phyloP scores from a whole-genome alignment of 192 early-diverging fungal genomes.

The Linnemannia hyalina region DNA sequence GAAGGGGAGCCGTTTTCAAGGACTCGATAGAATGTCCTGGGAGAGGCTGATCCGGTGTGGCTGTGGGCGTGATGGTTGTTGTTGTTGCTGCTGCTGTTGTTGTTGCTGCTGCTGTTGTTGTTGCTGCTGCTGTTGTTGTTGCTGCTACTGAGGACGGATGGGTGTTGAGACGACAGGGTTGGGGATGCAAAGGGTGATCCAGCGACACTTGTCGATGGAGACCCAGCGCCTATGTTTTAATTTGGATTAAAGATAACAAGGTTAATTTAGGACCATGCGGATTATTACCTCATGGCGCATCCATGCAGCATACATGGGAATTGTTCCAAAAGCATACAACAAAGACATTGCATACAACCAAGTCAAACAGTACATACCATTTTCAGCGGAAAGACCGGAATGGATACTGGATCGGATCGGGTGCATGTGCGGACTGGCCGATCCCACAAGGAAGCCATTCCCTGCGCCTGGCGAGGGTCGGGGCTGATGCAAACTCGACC shows the following conservation, averaged over 20 bases:
- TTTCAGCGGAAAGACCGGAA: constrained; percentile 27
- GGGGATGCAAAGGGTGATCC: constrained; percentile 47
- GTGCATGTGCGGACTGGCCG: constrained; percentile 21
- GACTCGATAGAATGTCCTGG: constrained; percentile 33
- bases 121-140: background rate
- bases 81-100: background rate
- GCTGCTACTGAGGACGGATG: background rate
- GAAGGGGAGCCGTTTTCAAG: constrained; percentile 8
- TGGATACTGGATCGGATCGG: constrained; percentile 33
- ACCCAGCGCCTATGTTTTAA: constrained; percentile 12
- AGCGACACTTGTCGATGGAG: constrained; percentile 27
- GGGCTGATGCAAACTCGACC: constrained; percentile 33
- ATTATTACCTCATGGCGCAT: background rate
- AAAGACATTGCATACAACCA: background rate
- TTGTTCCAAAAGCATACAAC: background rate
- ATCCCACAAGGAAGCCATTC: constrained; percentile 1
- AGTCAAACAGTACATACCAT: constrained; percentile 15
- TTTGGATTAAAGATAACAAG: background rate
- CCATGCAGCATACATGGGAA: too few relatives aligned
- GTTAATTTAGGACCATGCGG: background rate
- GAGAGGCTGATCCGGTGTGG: constrained; percentile 10
- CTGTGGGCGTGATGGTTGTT: background rate
- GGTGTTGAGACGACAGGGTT: constrained; percentile 15
- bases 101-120: background rate
- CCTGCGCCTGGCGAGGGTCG: background rate